phyloP scores from a whole-genome alignment of 1,284 basidiomycete genomes.

The Rhodotorula sp. region DNA sequence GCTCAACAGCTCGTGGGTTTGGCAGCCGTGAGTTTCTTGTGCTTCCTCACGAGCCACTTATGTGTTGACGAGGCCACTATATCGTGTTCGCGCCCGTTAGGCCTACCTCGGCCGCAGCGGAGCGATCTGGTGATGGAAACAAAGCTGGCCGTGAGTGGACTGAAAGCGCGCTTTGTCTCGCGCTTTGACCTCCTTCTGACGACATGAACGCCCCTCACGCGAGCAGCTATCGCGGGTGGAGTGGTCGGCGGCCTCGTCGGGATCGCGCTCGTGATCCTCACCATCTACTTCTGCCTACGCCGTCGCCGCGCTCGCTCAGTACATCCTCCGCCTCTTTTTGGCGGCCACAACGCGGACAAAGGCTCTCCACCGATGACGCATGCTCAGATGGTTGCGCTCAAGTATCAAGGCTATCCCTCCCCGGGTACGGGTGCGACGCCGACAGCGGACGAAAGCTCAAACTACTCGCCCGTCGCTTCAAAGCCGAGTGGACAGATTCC shows the following conservation, averaged over 20 bases:
- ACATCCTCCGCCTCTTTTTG: background rate
- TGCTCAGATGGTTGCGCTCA: slow-evolving; percentile 16
- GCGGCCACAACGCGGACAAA: background rate
- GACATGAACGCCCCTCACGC: no score
- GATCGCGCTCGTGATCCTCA: slow-evolving; percentile 1
- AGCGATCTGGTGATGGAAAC: background rate
- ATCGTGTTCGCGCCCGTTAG: background rate
- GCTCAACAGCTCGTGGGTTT: slow-evolving; percentile 21
- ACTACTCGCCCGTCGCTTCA: background rate
- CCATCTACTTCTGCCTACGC: slow-evolving; percentile 7
- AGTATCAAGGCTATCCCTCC: background rate
- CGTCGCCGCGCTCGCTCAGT: background rate
- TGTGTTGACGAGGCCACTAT: background rate
- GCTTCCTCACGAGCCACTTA: no score
- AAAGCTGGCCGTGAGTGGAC: background rate
- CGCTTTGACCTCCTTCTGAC: no score
- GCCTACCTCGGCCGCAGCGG: background rate
- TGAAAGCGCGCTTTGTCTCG: background rate
- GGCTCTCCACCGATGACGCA: background rate
- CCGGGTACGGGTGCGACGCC: no score
- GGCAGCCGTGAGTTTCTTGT: background rate
- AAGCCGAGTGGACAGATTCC: no score
- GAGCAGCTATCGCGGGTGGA: slow-evolving; percentile 15
- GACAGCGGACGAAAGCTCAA: background rate
- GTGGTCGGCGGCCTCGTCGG: slow-evolving; percentile 13